Conservation (phyloP, 2,329 filamentous ascomycete species). For the Sclerotinia nivalis region DNA sequence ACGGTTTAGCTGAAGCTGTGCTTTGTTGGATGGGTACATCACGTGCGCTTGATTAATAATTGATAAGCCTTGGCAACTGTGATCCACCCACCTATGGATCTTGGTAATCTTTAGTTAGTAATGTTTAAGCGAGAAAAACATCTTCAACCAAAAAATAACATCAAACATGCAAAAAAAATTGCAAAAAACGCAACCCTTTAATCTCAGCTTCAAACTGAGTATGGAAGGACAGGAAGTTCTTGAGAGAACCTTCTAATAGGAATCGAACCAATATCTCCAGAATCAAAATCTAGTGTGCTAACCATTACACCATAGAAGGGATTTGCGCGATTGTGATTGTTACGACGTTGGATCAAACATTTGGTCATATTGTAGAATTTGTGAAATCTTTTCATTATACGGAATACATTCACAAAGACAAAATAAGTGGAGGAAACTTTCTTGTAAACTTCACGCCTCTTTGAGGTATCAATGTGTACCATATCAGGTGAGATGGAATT, state of each 20-base stretch:
- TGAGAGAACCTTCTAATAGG: conserved; percentile 17
- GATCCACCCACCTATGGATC: background rate
- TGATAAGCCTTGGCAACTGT: background rate
- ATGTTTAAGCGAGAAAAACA: background rate
- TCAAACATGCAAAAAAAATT: background rate
- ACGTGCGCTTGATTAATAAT: background rate
- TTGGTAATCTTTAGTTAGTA: too few relatives aligned
- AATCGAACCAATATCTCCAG: conserved; percentile 24
- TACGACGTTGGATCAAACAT: too few relatives aligned
- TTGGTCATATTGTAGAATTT: too few relatives aligned
- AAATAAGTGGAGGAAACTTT: too few relatives aligned
- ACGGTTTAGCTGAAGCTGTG: background rate
- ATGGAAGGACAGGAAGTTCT: background rate
- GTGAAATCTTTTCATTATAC: too few relatives aligned
- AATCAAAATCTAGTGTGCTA: conserved; percentile 20
- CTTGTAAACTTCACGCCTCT: too few relatives aligned
- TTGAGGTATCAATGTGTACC: too few relatives aligned
- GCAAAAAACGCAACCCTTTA: background rate
- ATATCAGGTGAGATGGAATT: too few relatives aligned
- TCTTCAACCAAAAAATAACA: background rate
- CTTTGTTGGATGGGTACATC: background rate
- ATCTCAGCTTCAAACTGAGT: conserved; percentile 14
- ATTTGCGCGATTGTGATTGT: too few relatives aligned
- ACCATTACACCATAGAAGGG: conserved; percentile 20
- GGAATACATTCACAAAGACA: too few relatives aligned